Evolutionary conservation across 768 basidiomycete genomes (phyloP), one percentile per base, ranked within the genome.

Genomic region (Phlebiopsis gigantea): DNA sequence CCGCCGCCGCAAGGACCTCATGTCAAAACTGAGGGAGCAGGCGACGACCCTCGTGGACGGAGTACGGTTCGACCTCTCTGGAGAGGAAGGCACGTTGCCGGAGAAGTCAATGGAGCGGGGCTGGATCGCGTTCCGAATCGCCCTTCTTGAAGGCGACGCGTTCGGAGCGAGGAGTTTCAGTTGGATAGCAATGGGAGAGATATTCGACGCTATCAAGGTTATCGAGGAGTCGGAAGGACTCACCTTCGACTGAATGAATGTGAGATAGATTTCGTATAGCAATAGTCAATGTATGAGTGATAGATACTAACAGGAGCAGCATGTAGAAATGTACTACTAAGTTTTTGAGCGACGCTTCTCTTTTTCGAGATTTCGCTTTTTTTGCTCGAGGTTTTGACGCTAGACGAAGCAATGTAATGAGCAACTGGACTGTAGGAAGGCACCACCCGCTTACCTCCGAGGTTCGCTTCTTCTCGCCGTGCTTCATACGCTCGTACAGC

Each of bases 401-500:
- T 70, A 44, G 4, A 43, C 47, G n/a, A 19, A 29, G 19, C 30
- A 39, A 28, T 6, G 24, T 57, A 30, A n/a, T n/a, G n/a, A n/a
- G n/a, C n/a, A n/a, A n/a, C n/a, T n/a, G n/a, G n/a, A n/a, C n/a
- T n/a, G n/a, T n/a, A n/a, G n/a, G 41, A 45, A 19, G 41, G 26
- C 41, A 39, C 28, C 25, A 21, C 5, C 56, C 24, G 74, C 86
- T 63, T 69, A 94, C 94, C 88, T 96, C 91, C 24, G 78, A 73
- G 14, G 78, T 77, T 58, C 85, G 85, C 73, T 87, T 90, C 69
- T 80, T 79, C 68, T 95, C 81, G 62, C 86, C 85, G 68, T 90
- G 83, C 74, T 93, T 92, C 83, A 97, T 90, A 73, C 88, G 88
- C 72, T 93, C 92, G 69, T 95, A 96, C 64, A 97, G 72, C 72